Base-by-base conservation (phyloP, 2,329 filamentous ascomycete species). In the Epichloe festucae region DNA sequence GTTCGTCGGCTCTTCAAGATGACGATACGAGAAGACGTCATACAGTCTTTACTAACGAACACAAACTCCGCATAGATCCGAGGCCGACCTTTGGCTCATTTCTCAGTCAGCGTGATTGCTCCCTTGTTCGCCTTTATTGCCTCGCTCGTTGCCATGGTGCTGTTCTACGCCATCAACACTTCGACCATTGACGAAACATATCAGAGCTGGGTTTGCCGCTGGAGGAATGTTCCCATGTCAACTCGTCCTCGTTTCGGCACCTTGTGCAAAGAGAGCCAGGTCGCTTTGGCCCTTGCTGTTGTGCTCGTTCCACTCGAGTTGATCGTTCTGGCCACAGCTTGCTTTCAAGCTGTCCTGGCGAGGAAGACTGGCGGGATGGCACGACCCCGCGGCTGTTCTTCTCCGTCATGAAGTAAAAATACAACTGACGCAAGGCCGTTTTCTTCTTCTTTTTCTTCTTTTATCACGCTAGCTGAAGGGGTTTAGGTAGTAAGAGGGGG, bases 181-280 rank as follows among this genome's bases (percentile, higher is more conserved):
- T 81, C 79, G 3, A 65, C 64, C 14, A 70, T 68, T 8, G 66
- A 68, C 53, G 77, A 80, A 60, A 79, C 77, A 6, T 64, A 83
- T 11, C 70, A 81, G 60, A 80, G 76, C 63, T 84, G 80, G 80
- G 76, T 73, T 41, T 84, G 80, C 63, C 77, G 77, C 55, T 84
- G 80, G 79, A 64, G 67, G 8, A 59, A 68, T 21, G 66, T 81
- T n/a, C 63, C 65, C 54, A 81, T 82, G 76, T 58, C 59, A 15
- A 60, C 67, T 38, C 65, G 72, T 55, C 79, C 81, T 34, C 69
- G 78, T 59, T 84, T 80, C 59, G 72, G 70, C 15, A 73, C 72
- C 0, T 64, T 84, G 48, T 84, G 80, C 65, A 70, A 65, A 54
- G 73, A 82, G 65, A 79, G 72, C 64, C 70, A 72, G 59, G 74